Evolutionary conservation across 345 rosid genomes (phyloP).

Genomic region (Arabidopsis suecica): DNA sequence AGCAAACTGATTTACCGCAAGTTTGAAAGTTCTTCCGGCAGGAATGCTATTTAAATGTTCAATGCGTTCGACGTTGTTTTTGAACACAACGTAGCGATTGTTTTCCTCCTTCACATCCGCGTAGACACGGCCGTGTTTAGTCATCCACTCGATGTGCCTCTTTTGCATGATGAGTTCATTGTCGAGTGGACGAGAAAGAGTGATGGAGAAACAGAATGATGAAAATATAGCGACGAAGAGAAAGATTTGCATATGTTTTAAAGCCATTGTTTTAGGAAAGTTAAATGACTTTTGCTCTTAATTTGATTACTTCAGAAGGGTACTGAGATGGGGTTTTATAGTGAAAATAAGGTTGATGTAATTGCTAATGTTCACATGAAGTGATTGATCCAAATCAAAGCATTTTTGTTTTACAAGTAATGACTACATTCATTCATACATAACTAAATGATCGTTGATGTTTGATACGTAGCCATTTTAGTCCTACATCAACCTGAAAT

Average conservation of each 20-base stretch:
- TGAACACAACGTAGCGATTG: slow-evolving; percentile 50
- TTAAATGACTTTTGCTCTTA: slow-evolving; percentile 7
- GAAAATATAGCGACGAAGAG: slow-evolving; percentile 31
- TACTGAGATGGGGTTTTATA: slow-evolving; percentile 33
- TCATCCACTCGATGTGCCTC: slow-evolving; percentile 52
- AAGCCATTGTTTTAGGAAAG: slow-evolving; percentile 34
- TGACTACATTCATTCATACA: slow-evolving; percentile 8
- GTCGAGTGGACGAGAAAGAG: slow-evolving; percentile 41
- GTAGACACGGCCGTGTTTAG: slow-evolving; percentile 47
- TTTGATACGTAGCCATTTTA: not conserved
- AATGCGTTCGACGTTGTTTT: slow-evolving; percentile 50
- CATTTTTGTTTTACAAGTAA: slow-evolving; percentile 39
- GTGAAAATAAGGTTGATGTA: slow-evolving; percentile 9
- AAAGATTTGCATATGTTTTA: slow-evolving; percentile 6
- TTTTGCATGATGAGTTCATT: slow-evolving; percentile 45
- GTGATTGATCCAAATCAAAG: slow-evolving; percentile 25
- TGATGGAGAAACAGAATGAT: slow-evolving; percentile 21
- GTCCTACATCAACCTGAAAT: not conserved
- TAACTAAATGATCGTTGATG: slow-evolving; percentile 28
- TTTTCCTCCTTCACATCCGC: slow-evolving; percentile 38
- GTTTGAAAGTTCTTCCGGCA: slow-evolving; percentile 43
- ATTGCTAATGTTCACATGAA: slow-evolving; percentile 22
- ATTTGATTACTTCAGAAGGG: slow-evolving; percentile 32
- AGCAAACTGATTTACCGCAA: slow-evolving; percentile 53
- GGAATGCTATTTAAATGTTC: slow-evolving; percentile 42